Percentiles rank a stretch among this genome's conserved stretches.
Conservation (phyloP, 345 rosid genomes). For the Laguncularia racemosa region DNA sequence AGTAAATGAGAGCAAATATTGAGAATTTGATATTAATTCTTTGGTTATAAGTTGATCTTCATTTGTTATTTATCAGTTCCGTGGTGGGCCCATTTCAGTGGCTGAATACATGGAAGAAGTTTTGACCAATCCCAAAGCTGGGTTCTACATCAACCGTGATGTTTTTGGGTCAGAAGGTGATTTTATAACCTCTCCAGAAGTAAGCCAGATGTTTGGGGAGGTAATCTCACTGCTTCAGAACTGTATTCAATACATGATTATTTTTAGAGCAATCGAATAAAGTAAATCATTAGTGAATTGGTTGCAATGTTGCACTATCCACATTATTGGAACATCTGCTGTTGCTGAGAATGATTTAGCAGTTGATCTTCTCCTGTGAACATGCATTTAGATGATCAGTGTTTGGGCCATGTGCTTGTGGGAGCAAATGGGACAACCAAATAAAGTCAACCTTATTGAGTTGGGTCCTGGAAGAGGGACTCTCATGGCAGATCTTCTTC, state of each 20-base stretch:
- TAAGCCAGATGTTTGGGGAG: constrained; percentile 97
- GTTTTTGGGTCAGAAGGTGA: constrained; percentile 93
- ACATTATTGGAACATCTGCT: no score
- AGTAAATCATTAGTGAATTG: no score
- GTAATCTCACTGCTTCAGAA: constrained; percentile 20
- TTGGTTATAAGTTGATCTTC: constrained; percentile 7
- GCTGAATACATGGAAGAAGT: constrained; percentile 98
- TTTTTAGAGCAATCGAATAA: no score
- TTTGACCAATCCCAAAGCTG: constrained; percentile 82
- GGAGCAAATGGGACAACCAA: constrained; percentile 92
- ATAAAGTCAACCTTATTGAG: constrained; percentile 73
- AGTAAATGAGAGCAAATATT: no score
- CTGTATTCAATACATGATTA: neutral
- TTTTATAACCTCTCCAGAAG: constrained; percentile 97
- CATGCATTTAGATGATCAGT: constrained; percentile 55
- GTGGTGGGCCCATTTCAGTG: constrained; percentile 87
- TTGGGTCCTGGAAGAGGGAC: constrained; percentile 96
- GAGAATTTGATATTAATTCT: no score
- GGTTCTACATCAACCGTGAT: constrained; percentile 83
- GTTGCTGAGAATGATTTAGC: neutral
- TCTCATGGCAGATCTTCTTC: constrained; percentile 91
- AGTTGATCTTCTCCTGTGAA: constrained; percentile 5
- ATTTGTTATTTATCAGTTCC: constrained; percentile 38
- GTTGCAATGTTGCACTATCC: no score
- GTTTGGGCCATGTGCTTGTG: constrained; percentile 92